Evolutionary conservation across 805 yeast species (phyloP), one percentile per base, ranked within the genome.

Genomic region (Candida suzukii): DNA sequence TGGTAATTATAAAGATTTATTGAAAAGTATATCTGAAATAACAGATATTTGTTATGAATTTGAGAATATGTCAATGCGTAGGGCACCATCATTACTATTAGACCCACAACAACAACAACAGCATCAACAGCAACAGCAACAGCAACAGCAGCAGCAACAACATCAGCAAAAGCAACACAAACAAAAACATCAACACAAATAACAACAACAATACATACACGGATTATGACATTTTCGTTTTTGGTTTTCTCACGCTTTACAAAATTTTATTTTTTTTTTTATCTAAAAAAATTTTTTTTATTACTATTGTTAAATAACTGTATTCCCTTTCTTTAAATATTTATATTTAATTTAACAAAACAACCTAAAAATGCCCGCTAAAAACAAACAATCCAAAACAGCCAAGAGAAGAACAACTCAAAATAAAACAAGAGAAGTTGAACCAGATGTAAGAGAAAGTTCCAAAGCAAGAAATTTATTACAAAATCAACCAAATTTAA

Each of bases 391-490:
- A 52, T 70, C 82, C 11, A 67, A 76, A 52, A 70, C 79, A 1
- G 77, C 78, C 19, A 80, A 80, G 56, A 70, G 85, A 57, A 63
- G 65, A 41, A 68, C 58, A 35, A 59, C 67, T 3, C 79, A 74
- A 55, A 79, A 78, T 53, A 64, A 67, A 31, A 71, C 70, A 22
- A 71, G 86, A 48, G 66, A 68, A 17, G 74, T 81, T 2, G 78
- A 75, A 42, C 75, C 87, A 2, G 91, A 84, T 50, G 83, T 84
- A 21, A 70, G 68, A 46, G 62, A 74, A 25, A 90, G 84, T 54
- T 68, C 77, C 0, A 68, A 66, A n/a, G 91, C 93, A 4, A 70
- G 85, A 52, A 85, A 85, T 56, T 68, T 77, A 46, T 61, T 84
- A 39, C 76, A 73, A 22, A 63, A 58, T 39, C 77, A 73, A 54